A percentile compares a stretch with the other conserved stretches of the same genome.
Evolutionary conservation across 305 asterid species (phyloP).

Genomic region (Fraxinus xanthoxyloides): DNA sequence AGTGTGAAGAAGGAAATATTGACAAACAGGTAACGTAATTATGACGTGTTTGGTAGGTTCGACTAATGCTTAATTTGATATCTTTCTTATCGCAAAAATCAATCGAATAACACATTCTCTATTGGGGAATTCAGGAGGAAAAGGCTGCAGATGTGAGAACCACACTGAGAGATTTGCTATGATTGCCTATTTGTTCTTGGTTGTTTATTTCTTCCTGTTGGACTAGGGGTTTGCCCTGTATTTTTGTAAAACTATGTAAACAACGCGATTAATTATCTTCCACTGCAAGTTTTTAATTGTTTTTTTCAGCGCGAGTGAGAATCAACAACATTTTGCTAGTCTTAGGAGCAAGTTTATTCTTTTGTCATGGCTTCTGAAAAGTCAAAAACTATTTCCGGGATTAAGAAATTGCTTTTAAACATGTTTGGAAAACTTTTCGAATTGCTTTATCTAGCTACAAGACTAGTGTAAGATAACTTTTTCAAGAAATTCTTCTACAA

Average conservation of each 20-base stretch:
- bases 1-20: slow-evolving; percentile 19
- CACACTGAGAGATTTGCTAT: slow-evolving; percentile 56
- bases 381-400: not conserved
- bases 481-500: not conserved
- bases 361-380: not conserved
- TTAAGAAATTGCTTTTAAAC: not conserved
- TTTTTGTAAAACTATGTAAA: slow-evolving; percentile 15
- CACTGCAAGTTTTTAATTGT: not conserved
- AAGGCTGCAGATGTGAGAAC: slow-evolving; percentile 37
- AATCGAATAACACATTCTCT: not conserved
- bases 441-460: not conserved
- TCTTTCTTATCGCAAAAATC: not conserved
- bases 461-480: not conserved
- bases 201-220: not conserved
- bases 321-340: not conserved
- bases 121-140: slow-evolving; percentile 36
- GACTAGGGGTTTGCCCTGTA: slow-evolving; percentile 7
- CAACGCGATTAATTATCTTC: not conserved
- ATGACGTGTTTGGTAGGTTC: not conserved
- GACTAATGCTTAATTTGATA: not conserved
- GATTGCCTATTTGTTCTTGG: not conserved
- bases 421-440: not conserved
- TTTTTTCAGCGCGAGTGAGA: not conserved
- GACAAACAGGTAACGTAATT: slow-evolving; percentile 33
- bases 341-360: not conserved